These are phyloP conservation scores for Venustampulla echinocandica DNA, from an alignment of 495 filamentous ascomycete species.

Conservation along the genomic window DNA sequence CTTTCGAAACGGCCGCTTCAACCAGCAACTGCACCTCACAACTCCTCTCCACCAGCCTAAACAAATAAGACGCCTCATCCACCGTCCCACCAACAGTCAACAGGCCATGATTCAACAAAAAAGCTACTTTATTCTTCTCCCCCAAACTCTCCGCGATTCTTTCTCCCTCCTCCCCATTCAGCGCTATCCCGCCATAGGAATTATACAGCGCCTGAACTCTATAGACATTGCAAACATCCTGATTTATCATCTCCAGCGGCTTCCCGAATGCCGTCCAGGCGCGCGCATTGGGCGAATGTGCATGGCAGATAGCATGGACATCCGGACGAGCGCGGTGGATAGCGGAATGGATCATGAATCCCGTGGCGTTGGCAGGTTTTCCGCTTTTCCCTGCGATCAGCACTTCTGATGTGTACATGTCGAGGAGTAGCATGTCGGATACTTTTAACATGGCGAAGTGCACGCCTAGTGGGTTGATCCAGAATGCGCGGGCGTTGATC, in stretches of 20 bases:
- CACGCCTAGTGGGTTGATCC: slow-evolving; percentile 45
- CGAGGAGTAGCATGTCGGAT: slow-evolving; percentile 39
- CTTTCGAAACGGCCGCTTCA: slow-evolving; percentile 22
- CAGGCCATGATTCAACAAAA: slow-evolving; percentile 45
- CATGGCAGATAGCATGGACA: slow-evolving; percentile 33
- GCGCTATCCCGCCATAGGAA: slow-evolving; percentile 45
- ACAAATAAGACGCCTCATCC: slow-evolving; percentile 45
- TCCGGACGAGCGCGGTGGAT: slow-evolving; percentile 6
- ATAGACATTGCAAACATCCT: slow-evolving; percentile 43
- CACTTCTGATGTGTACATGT: slow-evolving; percentile 38
- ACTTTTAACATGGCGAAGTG: slow-evolving; percentile 45
- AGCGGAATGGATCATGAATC: slow-evolving; percentile 2
- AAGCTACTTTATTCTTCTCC: slow-evolving; percentile 21
- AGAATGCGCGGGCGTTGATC: slow-evolving; percentile 50
- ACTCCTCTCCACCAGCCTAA: slow-evolving; percentile 36
- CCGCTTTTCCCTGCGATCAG: not conserved
- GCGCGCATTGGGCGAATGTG: slow-evolving; percentile 39
- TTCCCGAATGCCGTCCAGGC: slow-evolving; percentile 42
- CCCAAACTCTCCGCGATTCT: slow-evolving; percentile 41
- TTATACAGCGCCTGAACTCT: slow-evolving; percentile 39
- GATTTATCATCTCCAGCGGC: slow-evolving; percentile 44
- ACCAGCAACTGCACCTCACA: slow-evolving; percentile 39
- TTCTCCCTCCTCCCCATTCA: slow-evolving; percentile 37
- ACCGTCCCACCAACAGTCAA: slow-evolving; percentile 42
- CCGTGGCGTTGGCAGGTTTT: not conserved